Base-by-base conservation (phyloP, 2,329 filamentous ascomycete species). In the Diaporthe longicolla region DNA sequence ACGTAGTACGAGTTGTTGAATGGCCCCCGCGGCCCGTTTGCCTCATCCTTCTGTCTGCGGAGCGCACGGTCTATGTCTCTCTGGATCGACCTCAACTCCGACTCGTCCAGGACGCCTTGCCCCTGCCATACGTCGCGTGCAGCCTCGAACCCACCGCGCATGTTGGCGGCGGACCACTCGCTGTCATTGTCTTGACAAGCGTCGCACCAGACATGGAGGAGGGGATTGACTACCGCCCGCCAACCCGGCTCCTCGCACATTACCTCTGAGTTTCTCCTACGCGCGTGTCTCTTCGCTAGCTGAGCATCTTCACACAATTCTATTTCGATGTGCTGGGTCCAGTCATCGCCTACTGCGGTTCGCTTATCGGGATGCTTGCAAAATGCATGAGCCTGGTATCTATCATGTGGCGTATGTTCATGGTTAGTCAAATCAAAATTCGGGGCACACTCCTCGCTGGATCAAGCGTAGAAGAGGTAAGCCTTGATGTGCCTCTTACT, bases 1-100 rank as follows among this genome's bases (percentile, higher is more conserved):
- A 19, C 9, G 29, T 15, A 37, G 63, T 68, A 68, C 21, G 63
- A 68, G 48, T 26, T 50, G 48, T 68, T 68, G 9, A 4, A 54
- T 1, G 63, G 63, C 3, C 63, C 63, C 19, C 5, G 3, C 37
- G 11, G 37, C 37, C 37, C 37, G 2, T 13, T 13, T 19, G 61
- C 13, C 45, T 37, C 45, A 1, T 11, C 15, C 1, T 24, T 11
- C 19, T 19, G 24, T 6, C 7, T 1, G 11, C 6, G 29, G 4
- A 11, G 17, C 10, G 48, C 48, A 11, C 0, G 5, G 3, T 29
- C n/a, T 6, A 26, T 40, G 32, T 40, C n/a, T 1, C 13, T 3
- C 15, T 26, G 8, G 17, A 68, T 54, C 21, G 1, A 0, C 13
- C 19, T 7, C 1, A 24, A 19, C 13, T 54, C 48, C 48, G 0